Conservation (phyloP, 805 yeast species). For the Geotrichum ghanense region DNA sequence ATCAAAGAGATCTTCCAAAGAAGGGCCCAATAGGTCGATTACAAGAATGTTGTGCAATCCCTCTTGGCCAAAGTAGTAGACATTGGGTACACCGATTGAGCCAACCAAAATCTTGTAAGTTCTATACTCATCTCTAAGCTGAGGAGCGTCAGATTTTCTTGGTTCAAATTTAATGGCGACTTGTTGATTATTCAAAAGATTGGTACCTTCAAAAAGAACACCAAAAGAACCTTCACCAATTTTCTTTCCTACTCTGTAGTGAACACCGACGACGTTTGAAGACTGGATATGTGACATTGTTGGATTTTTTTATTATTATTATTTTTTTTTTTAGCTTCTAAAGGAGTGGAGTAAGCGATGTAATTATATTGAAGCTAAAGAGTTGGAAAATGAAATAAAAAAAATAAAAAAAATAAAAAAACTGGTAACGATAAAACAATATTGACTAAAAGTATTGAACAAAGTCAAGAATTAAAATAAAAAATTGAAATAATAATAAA, state of each 20-base stretch:
- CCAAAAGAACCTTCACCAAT: slow-evolving; percentile 99
- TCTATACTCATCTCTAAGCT: slow-evolving; percentile 89
- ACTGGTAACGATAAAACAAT: too few relatives aligned
- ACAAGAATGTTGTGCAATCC: slow-evolving; percentile 93
- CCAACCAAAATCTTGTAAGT: slow-evolving; percentile 85
- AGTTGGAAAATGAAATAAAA: background rate
- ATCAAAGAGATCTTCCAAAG: slow-evolving; percentile 90
- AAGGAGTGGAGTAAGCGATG: background rate
- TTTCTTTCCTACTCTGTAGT: slow-evolving; percentile 92
- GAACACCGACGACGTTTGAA: slow-evolving; percentile 77
- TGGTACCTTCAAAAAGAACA: slow-evolving; percentile 90
- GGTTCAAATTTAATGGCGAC: slow-evolving; percentile 97
- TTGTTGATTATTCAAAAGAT: slow-evolving; percentile 79
- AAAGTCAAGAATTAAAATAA: too few relatives aligned
- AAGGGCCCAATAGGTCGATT: slow-evolving; percentile 90
- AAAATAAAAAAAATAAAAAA: background rate
- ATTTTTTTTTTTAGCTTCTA: background rate
- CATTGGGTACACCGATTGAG: slow-evolving; percentile 79
- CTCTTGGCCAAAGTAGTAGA: slow-evolving; percentile 98
- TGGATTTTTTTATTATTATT: background rate
- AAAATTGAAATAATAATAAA: too few relatives aligned
- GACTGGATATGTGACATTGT: slow-evolving; percentile 25
- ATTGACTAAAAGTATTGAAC: too few relatives aligned
- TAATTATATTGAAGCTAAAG: background rate
- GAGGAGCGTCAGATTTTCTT: slow-evolving; percentile 94